Evolutionary conservation across 768 basidiomycete genomes (phyloP).

Genomic region (Coprinopsis cinerea): DNA sequence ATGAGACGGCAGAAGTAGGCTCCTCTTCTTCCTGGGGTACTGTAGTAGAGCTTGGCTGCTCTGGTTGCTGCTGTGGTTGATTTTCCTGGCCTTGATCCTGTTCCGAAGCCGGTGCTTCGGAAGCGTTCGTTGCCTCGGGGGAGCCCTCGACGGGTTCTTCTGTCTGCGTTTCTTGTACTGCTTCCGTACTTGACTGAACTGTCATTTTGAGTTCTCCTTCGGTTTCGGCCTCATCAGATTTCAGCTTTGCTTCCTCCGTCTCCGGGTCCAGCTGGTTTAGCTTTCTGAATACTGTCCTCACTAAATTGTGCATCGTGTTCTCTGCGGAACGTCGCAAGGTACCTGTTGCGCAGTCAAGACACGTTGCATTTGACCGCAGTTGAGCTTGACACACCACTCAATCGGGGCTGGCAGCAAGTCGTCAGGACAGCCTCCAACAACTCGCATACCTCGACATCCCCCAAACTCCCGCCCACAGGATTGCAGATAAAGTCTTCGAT

Average conservation of each 20-base stretch:
- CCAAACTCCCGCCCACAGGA: slow-evolving; percentile 62
- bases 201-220: slow-evolving; percentile 59
- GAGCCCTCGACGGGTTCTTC: slow-evolving; percentile 1
- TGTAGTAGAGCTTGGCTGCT: slow-evolving; percentile 13
- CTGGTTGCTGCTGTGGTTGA: slow-evolving; percentile 11
- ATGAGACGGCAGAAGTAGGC: slow-evolving; percentile 20
- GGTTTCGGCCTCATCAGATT: slow-evolving; percentile 42
- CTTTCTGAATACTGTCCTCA: slow-evolving; percentile 73
- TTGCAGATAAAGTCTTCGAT: slow-evolving; percentile 80
- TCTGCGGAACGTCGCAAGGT: slow-evolving; percentile 84
- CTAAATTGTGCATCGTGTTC: slow-evolving; percentile 82
- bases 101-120: slow-evolving; percentile 11
- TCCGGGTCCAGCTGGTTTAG: slow-evolving; percentile 62
- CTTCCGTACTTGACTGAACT: slow-evolving; percentile 27
- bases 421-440: slow-evolving; percentile 97
- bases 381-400: slow-evolving; percentile 68
- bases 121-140: slow-evolving; percentile 11
- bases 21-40: slow-evolving; percentile 13
- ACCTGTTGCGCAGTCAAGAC: slow-evolving; percentile 48
- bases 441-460: slow-evolving; percentile 94
- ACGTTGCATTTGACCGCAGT: not conserved
- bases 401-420: slow-evolving; percentile 93
- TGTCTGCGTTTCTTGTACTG: not conserved
- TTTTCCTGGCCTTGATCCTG: not conserved
- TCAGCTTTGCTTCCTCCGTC: slow-evolving; percentile 62